Base-by-base conservation (phyloP, 1,284 basidiomycete genomes). In the Termitomyces sp. region DNA sequence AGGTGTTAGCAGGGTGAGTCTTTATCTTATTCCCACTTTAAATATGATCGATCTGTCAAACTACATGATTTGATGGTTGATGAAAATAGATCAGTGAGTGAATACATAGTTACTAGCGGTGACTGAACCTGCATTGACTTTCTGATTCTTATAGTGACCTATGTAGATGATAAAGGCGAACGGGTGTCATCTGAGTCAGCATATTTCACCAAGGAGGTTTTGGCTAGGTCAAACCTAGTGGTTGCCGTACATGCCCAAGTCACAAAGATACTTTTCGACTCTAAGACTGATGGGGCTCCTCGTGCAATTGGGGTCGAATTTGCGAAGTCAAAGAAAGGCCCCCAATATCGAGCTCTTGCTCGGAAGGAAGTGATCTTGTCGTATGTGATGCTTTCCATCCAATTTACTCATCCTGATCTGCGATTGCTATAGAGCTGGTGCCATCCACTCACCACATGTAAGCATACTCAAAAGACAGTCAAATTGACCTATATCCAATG, bases 281-380 rank as follows among this genome's bases (percentile, higher is more conserved):
- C 39, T 3, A 61, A 58, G 37, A 64, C 64, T 0, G 68, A 66
- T 4, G 53, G 38, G 16, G 64, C 61, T 0, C 72, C 79, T 10
- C 76, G 78, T n/a, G 84, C 84, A 0, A 68, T 76, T 30, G 84
- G 82, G 0, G 83, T 86, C 18, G 83, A 87, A 56, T 86, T 84
- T 60, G 68, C 76, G 13, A 62, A 67, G 11, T 55, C 59, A 0
- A 57, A 66, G 40, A 60, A 58, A 6, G 72, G 73, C 2, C 64
- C 70, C 21, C 64, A 63, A 11, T 83, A 75, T 63, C 68, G 68
- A 28, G 81, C 70, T 1, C 72, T 63, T 48, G 13, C 72, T 62
- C 66, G 60, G 45, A 83, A 79, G 54, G 83, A 88, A 59, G 75
- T 88, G 30, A 71, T 88, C 11, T 53, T 88, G 14, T 77, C 78